phyloP scores from a whole-genome alignment of 495 filamentous ascomycete genomes.

The Aspergillus heteromorphus region DNA sequence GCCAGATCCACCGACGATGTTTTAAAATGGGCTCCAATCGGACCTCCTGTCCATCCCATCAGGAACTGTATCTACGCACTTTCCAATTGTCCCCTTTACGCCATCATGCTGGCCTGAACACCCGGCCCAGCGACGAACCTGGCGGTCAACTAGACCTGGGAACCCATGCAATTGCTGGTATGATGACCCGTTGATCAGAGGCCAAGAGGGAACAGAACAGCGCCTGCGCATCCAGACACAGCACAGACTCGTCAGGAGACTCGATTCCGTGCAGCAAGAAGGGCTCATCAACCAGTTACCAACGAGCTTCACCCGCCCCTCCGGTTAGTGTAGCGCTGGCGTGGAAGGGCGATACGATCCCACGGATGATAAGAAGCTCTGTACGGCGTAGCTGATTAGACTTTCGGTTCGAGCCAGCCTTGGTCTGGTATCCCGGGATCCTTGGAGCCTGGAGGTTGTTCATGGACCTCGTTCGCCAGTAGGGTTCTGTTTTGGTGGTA shows the following conservation, averaged over 20 bases:
- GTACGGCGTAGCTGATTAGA: background rate
- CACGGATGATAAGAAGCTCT: constrained; percentile 1
- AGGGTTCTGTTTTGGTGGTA: background rate
- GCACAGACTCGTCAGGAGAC: constrained; percentile 22
- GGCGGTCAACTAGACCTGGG: constrained; percentile 8
- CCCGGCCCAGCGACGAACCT: background rate
- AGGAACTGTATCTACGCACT: too few species aligned
- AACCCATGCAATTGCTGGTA: constrained; percentile 1
- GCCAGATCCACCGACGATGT: too few species aligned
- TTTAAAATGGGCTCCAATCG: too few species aligned
- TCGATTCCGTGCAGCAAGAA: constrained; percentile 9
- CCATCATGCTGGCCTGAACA: constrained; percentile 1
- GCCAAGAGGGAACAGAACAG: background rate
- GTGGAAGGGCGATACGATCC: constrained; percentile 8
- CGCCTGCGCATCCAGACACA: constrained; percentile 6
- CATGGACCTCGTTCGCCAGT: background rate
- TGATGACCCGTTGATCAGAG: constrained; percentile 9
- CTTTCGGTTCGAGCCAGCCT: background rate
- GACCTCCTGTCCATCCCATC: too few species aligned
- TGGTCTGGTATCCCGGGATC: background rate
- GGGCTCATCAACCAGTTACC: background rate
- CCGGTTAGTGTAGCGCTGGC: constrained; percentile 14
- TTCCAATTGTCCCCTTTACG: background rate
- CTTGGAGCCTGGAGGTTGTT: background rate
- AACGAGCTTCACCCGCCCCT: constrained; percentile 6